Evolutionary conservation across 805 yeast species (phyloP).

Genomic region (Sugiyamaella americana): DNA sequence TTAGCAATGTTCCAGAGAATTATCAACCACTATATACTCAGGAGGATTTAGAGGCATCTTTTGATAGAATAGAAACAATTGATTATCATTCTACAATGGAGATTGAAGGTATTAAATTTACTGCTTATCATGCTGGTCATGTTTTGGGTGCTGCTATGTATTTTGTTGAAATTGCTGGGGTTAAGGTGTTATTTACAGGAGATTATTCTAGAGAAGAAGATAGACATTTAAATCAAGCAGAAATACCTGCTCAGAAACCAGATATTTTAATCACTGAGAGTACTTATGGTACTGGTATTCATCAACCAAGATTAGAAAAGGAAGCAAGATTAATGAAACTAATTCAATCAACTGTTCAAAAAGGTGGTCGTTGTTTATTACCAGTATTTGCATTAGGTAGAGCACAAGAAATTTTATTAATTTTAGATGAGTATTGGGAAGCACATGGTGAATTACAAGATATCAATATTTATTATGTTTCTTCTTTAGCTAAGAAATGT

Average conservation of each 20-base stretch:
- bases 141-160: conserved; percentile 99
- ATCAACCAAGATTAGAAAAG: conserved; percentile 81
- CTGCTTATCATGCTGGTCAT: conserved; percentile 99
- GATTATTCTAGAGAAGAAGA: conserved; percentile 95
- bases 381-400: conserved; percentile 97
- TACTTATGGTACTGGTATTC: conserved; percentile 96
- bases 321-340: conserved; percentile 75
- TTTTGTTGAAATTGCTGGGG: conserved; percentile 88
- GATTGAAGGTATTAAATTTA: conserved; percentile 88
- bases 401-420: conserved; percentile 87
- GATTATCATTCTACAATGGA: conserved; percentile 95
- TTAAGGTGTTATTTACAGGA: conserved; percentile 86
- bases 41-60: conserved; percentile 80
- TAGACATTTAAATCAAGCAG: conserved; percentile 92
- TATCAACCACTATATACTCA: conserved; percentile 64
- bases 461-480: conserved; percentile 83
- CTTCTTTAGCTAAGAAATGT: conserved; percentile 89
- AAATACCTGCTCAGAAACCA: conserved; percentile 73
- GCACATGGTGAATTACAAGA: conserved; percentile 73
- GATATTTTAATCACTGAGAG: conserved; percentile 91
- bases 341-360: conserved; percentile 73
- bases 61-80: conserved; percentile 85
- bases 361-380: conserved; percentile 86
- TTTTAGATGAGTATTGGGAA: conserved; percentile 93
- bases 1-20: conserved; percentile 46